Conservation (phyloP, 257 asterid species). For the Solanum appendiculatum region DNA sequence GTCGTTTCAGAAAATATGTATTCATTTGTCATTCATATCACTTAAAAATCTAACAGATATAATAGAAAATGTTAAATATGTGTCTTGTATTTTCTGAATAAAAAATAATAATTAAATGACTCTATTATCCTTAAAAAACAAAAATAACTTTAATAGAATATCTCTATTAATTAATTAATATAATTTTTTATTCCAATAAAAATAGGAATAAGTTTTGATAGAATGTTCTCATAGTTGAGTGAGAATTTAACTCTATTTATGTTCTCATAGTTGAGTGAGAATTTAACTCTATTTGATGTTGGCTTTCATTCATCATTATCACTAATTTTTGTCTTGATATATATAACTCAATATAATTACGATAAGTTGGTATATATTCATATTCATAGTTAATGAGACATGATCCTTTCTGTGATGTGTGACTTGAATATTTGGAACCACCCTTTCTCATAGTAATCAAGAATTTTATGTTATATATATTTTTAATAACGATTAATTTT, state of each 20-base stretch:
- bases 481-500: background rate
- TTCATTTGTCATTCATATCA: background rate
- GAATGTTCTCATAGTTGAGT: background rate
- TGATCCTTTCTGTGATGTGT: background rate
- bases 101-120: background rate
- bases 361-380: background rate
- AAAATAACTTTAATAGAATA: background rate
- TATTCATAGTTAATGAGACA: background rate
- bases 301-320: background rate
- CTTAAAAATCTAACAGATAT: background rate
- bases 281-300: background rate
- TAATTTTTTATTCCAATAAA: background rate
- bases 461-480: too few species aligned
- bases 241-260: background rate
- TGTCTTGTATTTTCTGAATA: background rate
- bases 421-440: background rate
- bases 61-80: background rate
- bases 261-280: background rate
- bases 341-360: background rate
- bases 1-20: too few species aligned
- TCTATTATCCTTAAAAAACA: too few species aligned
- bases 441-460: rapidly evolving
- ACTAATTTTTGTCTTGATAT: background rate
- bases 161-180: too few species aligned
- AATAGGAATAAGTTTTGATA: too few species aligned